Evolutionary conservation across 164 flowering plant species (phyloP), one percentile per base, ranked within the genome.

Genomic region (Vitis labrusca): DNA sequence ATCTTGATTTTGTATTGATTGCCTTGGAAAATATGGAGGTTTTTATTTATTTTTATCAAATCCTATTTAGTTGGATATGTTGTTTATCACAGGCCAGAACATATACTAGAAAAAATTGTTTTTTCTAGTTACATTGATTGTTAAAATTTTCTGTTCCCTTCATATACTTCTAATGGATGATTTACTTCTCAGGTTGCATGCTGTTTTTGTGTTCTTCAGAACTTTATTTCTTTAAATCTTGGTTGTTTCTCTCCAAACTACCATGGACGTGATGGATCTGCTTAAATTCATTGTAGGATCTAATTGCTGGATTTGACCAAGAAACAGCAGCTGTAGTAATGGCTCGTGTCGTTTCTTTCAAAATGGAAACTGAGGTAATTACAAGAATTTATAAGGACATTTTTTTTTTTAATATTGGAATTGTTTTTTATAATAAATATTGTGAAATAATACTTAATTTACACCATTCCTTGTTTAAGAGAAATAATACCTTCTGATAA

Each of bases 231-330:
- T 19, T 49, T 5, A 29, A 14, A 13, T 27, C 51, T 16, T 10
- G 57, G 19, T 44, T 44, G 32, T 57, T 61, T 19, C 52, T 11
- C 12, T 27, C 54, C 58, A 29, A 54, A 29, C 10, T 63, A 3
- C 9, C 30, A 10, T 32, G 44, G 16, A 16, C 27, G 66, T 52
- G 7, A 53, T 69, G 49, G 49, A 61, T 17, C 29, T 68, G n/a
- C 61, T 67, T 57, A 55, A 5, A 49, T 17, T 55, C 78, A 49
- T 16, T 78, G 64, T 76, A 95, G 99, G 99, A 95, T n/a, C 79
- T 93, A 67, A 82, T 89, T 75, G 88, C 97, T 72, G 99, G 98
- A 67, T 95, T 95, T 87, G 99, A 91, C 79, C 99, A 95, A 87
- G 98, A 95, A 89, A 93, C 97, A 76, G 99, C 99, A 71, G 97